Percentiles rank a stretch among this genome's conserved stretches.
These are phyloP conservation scores for Zizania latifolia DNA, from an alignment of 176 grass and related monocot genomes.

Conservation along the genomic window DNA sequence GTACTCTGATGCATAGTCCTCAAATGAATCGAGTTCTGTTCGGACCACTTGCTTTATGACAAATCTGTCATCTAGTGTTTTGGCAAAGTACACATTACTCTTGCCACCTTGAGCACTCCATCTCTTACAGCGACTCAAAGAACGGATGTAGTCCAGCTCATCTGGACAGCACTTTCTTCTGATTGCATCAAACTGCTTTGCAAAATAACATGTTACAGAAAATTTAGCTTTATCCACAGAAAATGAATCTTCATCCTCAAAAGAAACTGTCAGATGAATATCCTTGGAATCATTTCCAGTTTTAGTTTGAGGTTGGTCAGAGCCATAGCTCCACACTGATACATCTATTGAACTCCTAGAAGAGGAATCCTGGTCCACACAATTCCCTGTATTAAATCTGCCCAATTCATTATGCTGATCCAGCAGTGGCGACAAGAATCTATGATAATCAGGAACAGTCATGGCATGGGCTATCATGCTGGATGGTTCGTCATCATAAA, in stretches of 20 bases:
- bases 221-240: conserved; percentile 76
- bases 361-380: conserved; percentile 15
- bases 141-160: conserved; percentile 79
- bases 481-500: conserved; percentile 85
- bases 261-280: conserved; percentile 74
- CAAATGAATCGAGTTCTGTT: conserved; percentile 93
- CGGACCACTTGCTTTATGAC: conserved; percentile 90
- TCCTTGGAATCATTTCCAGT: conserved; percentile 49
- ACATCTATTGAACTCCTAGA: conserved; percentile 23
- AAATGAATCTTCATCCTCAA: conserved; percentile 63
- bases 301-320: conserved; percentile 38
- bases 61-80: conserved; percentile 93
- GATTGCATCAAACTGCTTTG: conserved; percentile 73
- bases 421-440: conserved; percentile 38
- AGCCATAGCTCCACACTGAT: conserved; percentile 14
- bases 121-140: conserved; percentile 86
- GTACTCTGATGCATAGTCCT: conserved; percentile 70
- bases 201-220: conserved; percentile 90
- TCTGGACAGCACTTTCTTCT: conserved; percentile 80
- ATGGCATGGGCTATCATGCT: conserved; percentile 94
- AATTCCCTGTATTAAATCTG: conserved; percentile 9
- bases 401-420: conserved; percentile 31
- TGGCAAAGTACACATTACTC: conserved; percentile 97
- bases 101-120: conserved; percentile 98
- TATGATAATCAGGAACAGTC: conserved; percentile 61